Evolutionary conservation across 352 stramenopile species (phyloP), one percentile per base, ranked within the genome.

Genomic region (Albugo candida): DNA sequence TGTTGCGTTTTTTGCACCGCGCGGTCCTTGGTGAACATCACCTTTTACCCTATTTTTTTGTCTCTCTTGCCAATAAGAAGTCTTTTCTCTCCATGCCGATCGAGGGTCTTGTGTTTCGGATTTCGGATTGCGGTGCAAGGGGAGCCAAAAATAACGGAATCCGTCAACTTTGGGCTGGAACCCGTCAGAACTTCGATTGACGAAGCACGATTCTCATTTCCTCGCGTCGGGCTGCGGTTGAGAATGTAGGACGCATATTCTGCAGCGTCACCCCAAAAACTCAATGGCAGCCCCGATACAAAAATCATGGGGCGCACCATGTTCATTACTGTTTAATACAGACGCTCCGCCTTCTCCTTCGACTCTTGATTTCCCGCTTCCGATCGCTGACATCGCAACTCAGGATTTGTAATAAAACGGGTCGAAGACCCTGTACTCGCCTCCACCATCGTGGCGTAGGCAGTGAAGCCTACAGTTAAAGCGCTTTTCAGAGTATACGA

Each of bases 301-400:
- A 72, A 63, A 0, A 72, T 38, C 46, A 63, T 61, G 20, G 53
- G 58, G 5, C 60, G 36, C 0, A 54, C 47, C 39, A 67, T 58
- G 40, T 66, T 65, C 41, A 65, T 47, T 8, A 61, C 41, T 0
- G 54, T 65, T 0, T 50, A 14, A 24, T 64, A 55, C 54, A 71
- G 64, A 0, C 55, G 19, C 8, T 65, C 60, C 0, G 52, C 57
- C 37, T 72, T 69, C 0, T 57, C 58, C n/a, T 69, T 73, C 0
- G 36, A 45, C 0, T 54, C 52, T 11, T 63, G 41, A 13, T 67
- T 69, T 0, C 41, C 18, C 0, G 53, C n/a, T n/a, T n/a, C n/a
- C n/a, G n/a, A n/a, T n/a, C n/a, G n/a, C 52, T 72, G 55, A 0
- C 63, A 16, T 0, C 27, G 27, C 0, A 69, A 47, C 1, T 54